These are phyloP conservation scores for Crithidia fasciculata DNA, from an alignment of 208 protist genomes.

Conservation along the genomic window DNA sequence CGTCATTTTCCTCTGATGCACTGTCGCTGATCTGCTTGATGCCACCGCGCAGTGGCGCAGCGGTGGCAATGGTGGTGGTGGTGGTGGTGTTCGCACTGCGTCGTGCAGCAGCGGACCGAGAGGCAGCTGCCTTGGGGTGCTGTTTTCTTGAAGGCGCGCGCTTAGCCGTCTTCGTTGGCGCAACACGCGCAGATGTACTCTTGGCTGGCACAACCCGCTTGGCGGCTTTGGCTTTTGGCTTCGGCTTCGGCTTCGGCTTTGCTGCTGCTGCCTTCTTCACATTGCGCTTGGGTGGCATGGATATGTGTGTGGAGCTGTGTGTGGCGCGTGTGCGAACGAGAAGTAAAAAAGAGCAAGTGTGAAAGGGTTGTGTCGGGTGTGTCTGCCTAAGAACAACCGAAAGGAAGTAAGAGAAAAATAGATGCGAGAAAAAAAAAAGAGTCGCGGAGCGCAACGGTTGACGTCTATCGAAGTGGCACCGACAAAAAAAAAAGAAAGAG, in stretches of 20 bases:
- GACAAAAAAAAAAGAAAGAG: no score
- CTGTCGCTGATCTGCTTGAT: neutral
- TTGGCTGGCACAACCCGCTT: neutral
- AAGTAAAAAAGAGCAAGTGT: neutral
- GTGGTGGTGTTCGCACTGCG: no score
- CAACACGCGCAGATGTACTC: neutral
- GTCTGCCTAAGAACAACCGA: neutral
- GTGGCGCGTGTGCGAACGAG: neutral
- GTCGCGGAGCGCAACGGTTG: no score
- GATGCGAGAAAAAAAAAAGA: neutral
- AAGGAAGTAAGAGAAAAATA: neutral
- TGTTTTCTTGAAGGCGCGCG: neutral
- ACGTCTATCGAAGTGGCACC: no score
- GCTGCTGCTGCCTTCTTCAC: slow-evolving; percentile 5
- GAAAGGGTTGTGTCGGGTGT: no score
- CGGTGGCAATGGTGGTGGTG: neutral
- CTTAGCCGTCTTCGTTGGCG: neutral
- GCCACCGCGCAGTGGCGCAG: no score
- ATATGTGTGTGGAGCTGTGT: neutral
- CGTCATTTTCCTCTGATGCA: neutral
- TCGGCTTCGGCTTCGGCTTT: neutral
- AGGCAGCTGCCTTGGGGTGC: neutral
- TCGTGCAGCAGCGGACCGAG: neutral
- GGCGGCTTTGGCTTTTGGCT: neutral
- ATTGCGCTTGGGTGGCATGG: slow-evolving; percentile 5